phyloP scores from a whole-genome alignment of 2,329 filamentous ascomycete species.

The Colletotrichum karsti region DNA sequence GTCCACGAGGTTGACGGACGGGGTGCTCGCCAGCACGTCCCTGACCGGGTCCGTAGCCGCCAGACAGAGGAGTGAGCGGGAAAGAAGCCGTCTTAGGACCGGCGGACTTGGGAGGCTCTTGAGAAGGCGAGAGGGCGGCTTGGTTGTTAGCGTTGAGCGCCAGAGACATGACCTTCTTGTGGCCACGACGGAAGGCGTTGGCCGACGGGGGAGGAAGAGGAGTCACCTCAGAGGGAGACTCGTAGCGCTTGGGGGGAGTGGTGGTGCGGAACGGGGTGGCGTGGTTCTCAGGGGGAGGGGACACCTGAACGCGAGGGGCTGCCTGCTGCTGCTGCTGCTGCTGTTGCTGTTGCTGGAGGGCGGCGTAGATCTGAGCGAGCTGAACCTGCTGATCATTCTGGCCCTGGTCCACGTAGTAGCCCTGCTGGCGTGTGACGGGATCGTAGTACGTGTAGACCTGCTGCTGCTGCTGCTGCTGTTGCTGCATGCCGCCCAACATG shows the following conservation, averaged over 20 bases:
- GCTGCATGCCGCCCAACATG: conserved; percentile 31
- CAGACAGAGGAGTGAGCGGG: conserved; percentile 81
- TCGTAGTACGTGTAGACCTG: conserved; percentile 87
- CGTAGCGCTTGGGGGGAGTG: conserved; percentile 71
- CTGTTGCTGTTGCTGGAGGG: conserved; percentile 43
- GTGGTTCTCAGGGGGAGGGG: conserved; percentile 75
- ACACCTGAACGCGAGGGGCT: conserved; percentile 81
- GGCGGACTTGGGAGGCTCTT: conserved; percentile 63
- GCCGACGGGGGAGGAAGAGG: conserved; percentile 88
- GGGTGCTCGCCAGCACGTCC: conserved; percentile 94
- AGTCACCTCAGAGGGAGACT: conserved; percentile 72
- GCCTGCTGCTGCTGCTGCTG: conserved; percentile 61
- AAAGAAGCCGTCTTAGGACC: conserved; percentile 83
- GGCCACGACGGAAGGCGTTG: conserved; percentile 90
- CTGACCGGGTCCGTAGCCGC: conserved; percentile 92
- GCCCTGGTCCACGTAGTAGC: conserved; percentile 78
- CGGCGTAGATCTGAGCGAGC: conserved; percentile 12
- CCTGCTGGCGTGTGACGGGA: conserved; percentile 84
- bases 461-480: conserved; percentile 73
- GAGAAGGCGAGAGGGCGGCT: conserved; percentile 52
- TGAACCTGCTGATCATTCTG: conserved; percentile 53
- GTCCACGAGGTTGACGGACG: conserved; percentile 89
- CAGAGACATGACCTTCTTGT: conserved; percentile 89
- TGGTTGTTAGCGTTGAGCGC: conserved; percentile 61
- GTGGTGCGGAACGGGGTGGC: conserved; percentile 66